Evolutionary conservation across 805 yeast genomes (phyloP), one percentile per base, ranked within the genome.

Genomic region (Zygosaccharomyces siamensis): DNA sequence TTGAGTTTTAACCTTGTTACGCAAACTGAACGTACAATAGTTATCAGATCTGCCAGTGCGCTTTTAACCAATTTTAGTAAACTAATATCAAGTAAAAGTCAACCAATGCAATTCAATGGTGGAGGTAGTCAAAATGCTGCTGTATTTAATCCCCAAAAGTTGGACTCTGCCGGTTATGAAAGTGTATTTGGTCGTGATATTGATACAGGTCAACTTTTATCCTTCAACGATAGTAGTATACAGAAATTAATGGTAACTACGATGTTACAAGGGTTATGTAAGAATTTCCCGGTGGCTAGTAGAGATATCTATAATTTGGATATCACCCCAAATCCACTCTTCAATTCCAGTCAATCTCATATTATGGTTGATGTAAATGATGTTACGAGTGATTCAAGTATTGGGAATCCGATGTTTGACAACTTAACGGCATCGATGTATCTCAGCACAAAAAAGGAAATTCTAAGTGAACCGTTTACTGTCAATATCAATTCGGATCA

Each of bases 401-500:
- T 72, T 23, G 70, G 79, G 54, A 74, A 77, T 49, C 89, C 89
- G 21, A 77, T 79, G 46, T 87, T 86, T 2, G 75, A 76, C 6
- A 76, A 76, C 6, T 77, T 84, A 77, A 80, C 80, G 42, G 90
- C 89, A 3, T 81, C 82, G 57, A 72, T 88, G 68, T 84, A 83
- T 62, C 68, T 89, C 57, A 72, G 95, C 61, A 83, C 81, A 52
- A 72, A 78, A 26, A 76, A 75, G 45, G 78, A 73, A 59, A 72
- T 86, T 55, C 70, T 89, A 47, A 84, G 96, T 0, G 96, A 89
- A 67, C 84, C 95, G 0, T 87, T 85, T 68, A 80, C 85, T 4
- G 80, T 87, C 41, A 78, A 78, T 52, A 79, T 89, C 39, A 72
- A 74, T 45, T 72, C 84, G 1, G 78, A 78, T 12, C 78, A 79